phyloP scores from a whole-genome alignment of 352 stramenopile species.

The Globisporangium echinulatum region DNA sequence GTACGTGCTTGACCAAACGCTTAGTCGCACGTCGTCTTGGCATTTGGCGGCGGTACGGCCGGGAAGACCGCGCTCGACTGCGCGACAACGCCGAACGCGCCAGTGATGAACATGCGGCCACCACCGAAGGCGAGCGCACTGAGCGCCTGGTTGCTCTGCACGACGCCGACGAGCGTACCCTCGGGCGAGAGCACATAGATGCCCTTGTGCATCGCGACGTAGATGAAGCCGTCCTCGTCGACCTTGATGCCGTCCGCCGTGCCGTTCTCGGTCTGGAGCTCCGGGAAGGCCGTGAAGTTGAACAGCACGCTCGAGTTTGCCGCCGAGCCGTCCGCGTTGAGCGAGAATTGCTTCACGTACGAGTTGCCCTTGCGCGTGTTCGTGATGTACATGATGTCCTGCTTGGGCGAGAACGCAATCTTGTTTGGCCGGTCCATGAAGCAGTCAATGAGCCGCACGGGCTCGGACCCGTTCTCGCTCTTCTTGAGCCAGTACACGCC shows the following conservation, averaged over 20 bases:
- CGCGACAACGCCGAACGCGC: conserved; percentile 59
- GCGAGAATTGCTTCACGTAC: conserved; percentile 68
- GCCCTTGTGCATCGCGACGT: conserved; percentile 67
- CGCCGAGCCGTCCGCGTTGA: conserved; percentile 47
- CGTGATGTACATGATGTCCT: conserved; percentile 74
- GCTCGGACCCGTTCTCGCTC: conserved; percentile 23
- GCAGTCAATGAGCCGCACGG: conserved; percentile 57
- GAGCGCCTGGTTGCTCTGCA: conserved; percentile 50
- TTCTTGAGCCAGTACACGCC: conserved; percentile 68
- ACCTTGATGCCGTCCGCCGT: conserved; percentile 71
- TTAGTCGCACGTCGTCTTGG: conserved; percentile 33
- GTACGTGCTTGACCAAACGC: not conserved
- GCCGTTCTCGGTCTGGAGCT: conserved; percentile 51
- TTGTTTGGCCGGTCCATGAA: conserved; percentile 79
- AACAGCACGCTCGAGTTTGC: conserved; percentile 58
- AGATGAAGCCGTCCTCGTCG: conserved; percentile 66
- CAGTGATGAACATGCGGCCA: conserved; percentile 70
- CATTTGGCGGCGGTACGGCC: conserved; percentile 20
- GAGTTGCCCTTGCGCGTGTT: conserved; percentile 75
- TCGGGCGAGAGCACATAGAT: conserved; percentile 62
- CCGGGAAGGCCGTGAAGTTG: conserved; percentile 65
- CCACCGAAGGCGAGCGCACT: conserved; percentile 58
- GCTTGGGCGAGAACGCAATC: conserved; percentile 67
- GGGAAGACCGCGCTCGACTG: conserved; percentile 38
- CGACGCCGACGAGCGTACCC: conserved; percentile 42